Base-by-base conservation (phyloP, 2,329 filamentous ascomycete genomes). In the Colletotrichum zoysiae region DNA sequence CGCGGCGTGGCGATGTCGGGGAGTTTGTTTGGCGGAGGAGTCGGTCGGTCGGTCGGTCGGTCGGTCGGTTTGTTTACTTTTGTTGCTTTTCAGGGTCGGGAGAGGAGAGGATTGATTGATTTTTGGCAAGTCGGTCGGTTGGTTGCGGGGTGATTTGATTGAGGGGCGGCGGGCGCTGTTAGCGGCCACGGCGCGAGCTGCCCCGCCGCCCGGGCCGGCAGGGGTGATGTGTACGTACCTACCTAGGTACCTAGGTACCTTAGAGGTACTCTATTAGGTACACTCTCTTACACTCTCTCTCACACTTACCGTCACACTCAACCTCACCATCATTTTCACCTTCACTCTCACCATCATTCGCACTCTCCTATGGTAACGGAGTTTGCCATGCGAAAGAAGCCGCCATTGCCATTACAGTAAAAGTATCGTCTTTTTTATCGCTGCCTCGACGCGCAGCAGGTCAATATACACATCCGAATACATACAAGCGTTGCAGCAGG, bases 91-190 rank as follows among this genome's bases (percentile, higher is more conserved):
- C 23, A 12, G 63, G 26, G 35, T 50, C 40, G 26, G 35, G 42
- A 30, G 38, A 42, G 46, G 40, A n/a, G 12, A 5, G 5, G 11
- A 14, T 9, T 30, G 26, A 26, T 61, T 38, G 68, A 55, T 59
- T 60, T 66, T 70, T 46, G 67, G 40, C 16, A 33, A 23, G 30
- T 30, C 30, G 26, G 26, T 30, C 16, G 26, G 26, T 46, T 18
- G 62, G 67, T 67, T 70, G 67, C 68, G 68, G 68, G 65, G 68
- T 71, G 68, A 68, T 71, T 70, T 44, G 42, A 40, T 40, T 2
- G 11, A 9, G 18, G 20, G 14, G 33, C 30, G 20, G 58, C 58
- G 55, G 55, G 20, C 59, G 16, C 42, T 50, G n/a, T 35, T 50
- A 14, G 60, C 48, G 35, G 48, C 46, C 46, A 56, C 33, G 26